Percentiles rank a stretch among this genome's conserved stretches.
Conservation (phyloP, 257 asterid genomes). For the Marsdenia floribunda region DNA sequence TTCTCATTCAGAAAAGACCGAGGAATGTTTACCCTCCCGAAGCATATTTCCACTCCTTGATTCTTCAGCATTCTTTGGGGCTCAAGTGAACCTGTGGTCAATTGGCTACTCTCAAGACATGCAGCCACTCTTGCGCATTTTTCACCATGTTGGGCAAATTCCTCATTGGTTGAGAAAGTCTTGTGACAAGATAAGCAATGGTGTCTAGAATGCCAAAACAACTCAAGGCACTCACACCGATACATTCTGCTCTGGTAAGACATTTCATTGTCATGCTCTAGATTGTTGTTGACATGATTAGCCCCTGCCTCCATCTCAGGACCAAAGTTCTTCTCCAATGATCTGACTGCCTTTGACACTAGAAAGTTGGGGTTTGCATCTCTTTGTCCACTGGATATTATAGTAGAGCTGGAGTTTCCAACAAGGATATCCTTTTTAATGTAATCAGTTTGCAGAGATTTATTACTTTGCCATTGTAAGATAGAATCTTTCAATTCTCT, state of each 20-base stretch:
- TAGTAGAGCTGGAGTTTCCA: slow-evolving; percentile 20
- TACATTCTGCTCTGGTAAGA: slow-evolving; percentile 31
- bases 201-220: slow-evolving; percentile 55
- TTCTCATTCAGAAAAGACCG: slow-evolving; percentile 35
- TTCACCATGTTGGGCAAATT: slow-evolving; percentile 49
- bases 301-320: slow-evolving; percentile 36
- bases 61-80: slow-evolving; percentile 35
- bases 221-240: slow-evolving; percentile 85
- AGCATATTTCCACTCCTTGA: slow-evolving; percentile 34
- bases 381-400: slow-evolving; percentile 20
- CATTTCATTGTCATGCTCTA: slow-evolving; percentile 21
- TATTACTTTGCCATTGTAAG: slow-evolving; percentile 45
- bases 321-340: slow-evolving; percentile 50
- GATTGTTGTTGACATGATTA: slow-evolving; percentile 23
- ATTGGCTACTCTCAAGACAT: slow-evolving; percentile 33
- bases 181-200: slow-evolving; percentile 78
- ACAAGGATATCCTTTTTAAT: slow-evolving; percentile 32
- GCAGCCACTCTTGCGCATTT: slow-evolving; percentile 41
- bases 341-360: slow-evolving; percentile 52
- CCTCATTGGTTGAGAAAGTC: slow-evolving; percentile 50
- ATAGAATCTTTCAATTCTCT: slow-evolving; percentile 75
- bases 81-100: slow-evolving; percentile 37
- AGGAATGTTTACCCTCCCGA: slow-evolving; percentile 22
- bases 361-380: slow-evolving; percentile 33
- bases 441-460: slow-evolving; percentile 34